These are phyloP conservation scores for Pseudogymnoascus sp. DNA, from an alignment of 2,329 filamentous ascomycete species.

Conservation along the genomic window DNA sequence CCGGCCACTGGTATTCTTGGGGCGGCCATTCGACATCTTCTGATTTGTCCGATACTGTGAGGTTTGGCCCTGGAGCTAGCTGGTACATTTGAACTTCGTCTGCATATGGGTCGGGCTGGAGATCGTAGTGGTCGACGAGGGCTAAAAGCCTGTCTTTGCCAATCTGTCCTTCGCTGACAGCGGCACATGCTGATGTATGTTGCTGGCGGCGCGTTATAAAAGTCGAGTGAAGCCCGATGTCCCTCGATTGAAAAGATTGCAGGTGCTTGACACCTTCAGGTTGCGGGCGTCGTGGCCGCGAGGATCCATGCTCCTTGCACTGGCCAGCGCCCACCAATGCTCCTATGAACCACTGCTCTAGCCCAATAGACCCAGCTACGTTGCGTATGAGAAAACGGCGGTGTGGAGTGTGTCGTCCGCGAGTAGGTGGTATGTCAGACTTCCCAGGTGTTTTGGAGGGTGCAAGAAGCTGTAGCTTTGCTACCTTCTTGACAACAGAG, in stretches of 20 bases:
- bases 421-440: constrained; percentile 15
- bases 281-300: neutral
- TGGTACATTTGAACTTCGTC: constrained; percentile 38
- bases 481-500: constrained; percentile 41
- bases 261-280: constrained; percentile 2
- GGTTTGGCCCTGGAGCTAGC: constrained; percentile 39
- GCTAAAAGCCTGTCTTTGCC: constrained; percentile 42
- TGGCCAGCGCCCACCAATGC: constrained; percentile 25
- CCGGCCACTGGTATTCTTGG: constrained; percentile 25
- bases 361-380: neutral
- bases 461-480: constrained; percentile 27
- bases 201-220: constrained; percentile 2
- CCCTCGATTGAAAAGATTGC: neutral
- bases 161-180: neutral
- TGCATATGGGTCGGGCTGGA: constrained; percentile 41
- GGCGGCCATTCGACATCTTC: constrained; percentile 36
- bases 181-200: constrained; percentile 4
- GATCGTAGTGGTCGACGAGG: constrained; percentile 45
- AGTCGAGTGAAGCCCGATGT: neutral
- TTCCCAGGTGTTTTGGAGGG: constrained; percentile 21
- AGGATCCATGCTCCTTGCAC: constrained; percentile 15
- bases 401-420: neutral
- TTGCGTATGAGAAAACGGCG: neutral
- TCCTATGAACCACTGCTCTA: constrained; percentile 30
- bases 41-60: constrained; percentile 44